Evolutionary conservation across 106 monocot genomes (phyloP).

Genomic region (Allium cepa): DNA sequence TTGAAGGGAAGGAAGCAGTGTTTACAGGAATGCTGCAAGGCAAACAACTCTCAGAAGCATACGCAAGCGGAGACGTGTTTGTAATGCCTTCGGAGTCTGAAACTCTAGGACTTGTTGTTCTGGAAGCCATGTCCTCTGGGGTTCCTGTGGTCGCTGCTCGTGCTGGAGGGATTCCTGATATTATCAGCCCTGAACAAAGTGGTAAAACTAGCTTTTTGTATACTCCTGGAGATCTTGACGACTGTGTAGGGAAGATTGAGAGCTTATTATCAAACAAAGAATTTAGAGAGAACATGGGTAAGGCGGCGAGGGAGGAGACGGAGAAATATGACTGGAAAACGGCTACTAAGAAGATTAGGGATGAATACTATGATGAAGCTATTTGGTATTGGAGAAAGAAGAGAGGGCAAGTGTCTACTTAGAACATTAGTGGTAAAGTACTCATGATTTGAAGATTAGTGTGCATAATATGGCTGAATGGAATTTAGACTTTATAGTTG

Average conservation of each 20-base stretch:
- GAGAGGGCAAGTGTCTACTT: conserved; percentile 35
- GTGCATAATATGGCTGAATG: no score
- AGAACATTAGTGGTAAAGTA: no score
- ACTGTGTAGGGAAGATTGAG: conserved; percentile 69
- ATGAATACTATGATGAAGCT: conserved; percentile 80
- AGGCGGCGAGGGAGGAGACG: conserved; percentile 68
- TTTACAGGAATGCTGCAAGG: conserved; percentile 97
- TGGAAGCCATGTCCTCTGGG: conserved; percentile 92
- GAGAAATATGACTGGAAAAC: conserved; percentile 89
- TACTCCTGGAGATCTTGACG: conserved; percentile 69
- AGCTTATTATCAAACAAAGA: conserved; percentile 30
- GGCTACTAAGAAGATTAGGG: conserved; percentile 65
- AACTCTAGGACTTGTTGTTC: conserved; percentile 78
- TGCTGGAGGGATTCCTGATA: conserved; percentile 86
- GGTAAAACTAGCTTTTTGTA: conserved; percentile 81
- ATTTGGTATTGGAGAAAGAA: conserved; percentile 81
- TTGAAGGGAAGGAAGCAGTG: conserved; percentile 70
- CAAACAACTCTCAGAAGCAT: conserved; percentile 87
- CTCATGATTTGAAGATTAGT: no score
- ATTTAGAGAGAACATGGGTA: conserved; percentile 57
- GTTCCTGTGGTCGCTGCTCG: conserved; percentile 80
- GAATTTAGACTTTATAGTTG: no score
- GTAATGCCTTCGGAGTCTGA: conserved; percentile 95
- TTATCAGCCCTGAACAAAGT: conserved; percentile 69
- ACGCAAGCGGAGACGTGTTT: conserved; percentile 86